Percentiles rank a stretch among this genome's conserved stretches.
Evolutionary conservation across 768 basidiomycete species (phyloP).

Genomic region (Neoboletus subvelutipes): DNA sequence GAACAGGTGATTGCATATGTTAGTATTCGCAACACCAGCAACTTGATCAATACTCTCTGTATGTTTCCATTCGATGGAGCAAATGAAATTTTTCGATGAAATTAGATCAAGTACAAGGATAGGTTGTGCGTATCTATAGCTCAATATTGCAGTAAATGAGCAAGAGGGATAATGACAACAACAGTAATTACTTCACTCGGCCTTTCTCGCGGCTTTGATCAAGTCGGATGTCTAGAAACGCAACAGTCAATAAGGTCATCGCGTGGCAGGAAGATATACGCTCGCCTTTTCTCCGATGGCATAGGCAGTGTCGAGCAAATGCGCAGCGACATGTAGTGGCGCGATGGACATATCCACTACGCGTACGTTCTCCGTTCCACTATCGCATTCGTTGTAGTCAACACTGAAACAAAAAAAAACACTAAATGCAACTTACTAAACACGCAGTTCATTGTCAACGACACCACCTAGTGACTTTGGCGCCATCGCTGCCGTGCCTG

Average conservation of each 20-base stretch:
- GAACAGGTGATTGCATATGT: not conserved
- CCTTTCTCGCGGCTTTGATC: conserved; percentile 5
- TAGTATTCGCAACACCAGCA: no score
- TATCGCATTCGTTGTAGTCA: not conserved
- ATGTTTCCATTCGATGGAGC: not conserved
- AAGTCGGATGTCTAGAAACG: conserved; percentile 9
- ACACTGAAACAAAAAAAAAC: not conserved
- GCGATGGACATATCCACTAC: conserved; percentile 19
- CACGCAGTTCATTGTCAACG: conserved; percentile 15
- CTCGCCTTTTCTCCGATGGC: conserved; percentile 19
- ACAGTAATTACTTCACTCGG: not conserved
- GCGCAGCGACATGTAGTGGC: conserved; percentile 14
- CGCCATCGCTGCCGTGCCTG: conserved; percentile 22
- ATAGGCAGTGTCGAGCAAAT: conserved; percentile 19
- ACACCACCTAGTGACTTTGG: conserved; percentile 19
- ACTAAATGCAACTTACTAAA: conserved; percentile 7
- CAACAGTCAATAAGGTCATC: not conserved
- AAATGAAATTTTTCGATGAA: not conserved
- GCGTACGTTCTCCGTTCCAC: conserved; percentile 18
- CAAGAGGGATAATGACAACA: not conserved
- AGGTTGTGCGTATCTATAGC: not conserved
- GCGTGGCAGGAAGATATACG: not conserved
- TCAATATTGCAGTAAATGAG: not conserved
- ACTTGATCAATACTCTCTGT: no score
- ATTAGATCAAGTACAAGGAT: not conserved